A percentile compares a stretch with the other conserved stretches of the same genome.
These are phyloP conservation scores for Populus euphratica DNA, from an alignment of 345 rosid species.

Conservation along the genomic window DNA sequence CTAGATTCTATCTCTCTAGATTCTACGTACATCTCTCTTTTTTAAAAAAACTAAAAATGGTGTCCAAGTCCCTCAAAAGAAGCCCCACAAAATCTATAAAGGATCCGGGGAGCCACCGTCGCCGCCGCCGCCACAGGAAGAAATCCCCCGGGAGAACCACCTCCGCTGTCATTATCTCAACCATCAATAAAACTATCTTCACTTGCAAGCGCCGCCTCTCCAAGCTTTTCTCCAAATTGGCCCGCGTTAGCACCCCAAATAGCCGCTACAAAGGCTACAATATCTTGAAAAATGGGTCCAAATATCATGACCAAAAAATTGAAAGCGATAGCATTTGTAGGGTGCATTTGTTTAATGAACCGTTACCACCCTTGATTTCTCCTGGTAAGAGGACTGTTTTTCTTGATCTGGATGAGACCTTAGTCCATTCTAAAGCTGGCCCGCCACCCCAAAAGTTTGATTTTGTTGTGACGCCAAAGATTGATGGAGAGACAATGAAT, in stretches of 20 bases:
- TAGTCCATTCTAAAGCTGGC: slow-evolving; percentile 73
- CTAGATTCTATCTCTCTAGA: not conserved
- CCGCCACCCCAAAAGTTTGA: slow-evolving; percentile 59
- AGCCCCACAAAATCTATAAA: slow-evolving; percentile 46
- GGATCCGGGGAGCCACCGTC: slow-evolving; percentile 31
- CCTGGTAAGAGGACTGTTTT: slow-evolving; percentile 53
- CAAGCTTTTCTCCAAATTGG: slow-evolving; percentile 56
- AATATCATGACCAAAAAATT: not conserved
- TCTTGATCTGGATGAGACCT: slow-evolving; percentile 87
- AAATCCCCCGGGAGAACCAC: slow-evolving; percentile 33
- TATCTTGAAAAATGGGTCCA: slow-evolving; percentile 30
- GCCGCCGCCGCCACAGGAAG: slow-evolving; percentile 34
- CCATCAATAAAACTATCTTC: slow-evolving; percentile 59
- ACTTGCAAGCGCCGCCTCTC: slow-evolving; percentile 63
- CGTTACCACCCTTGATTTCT: slow-evolving; percentile 39
- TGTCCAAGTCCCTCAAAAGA: slow-evolving; percentile 44
- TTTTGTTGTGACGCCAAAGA: slow-evolving; percentile 59
- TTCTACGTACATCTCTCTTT: not conserved
- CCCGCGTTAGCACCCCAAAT: slow-evolving; percentile 40
- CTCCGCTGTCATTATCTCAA: slow-evolving; percentile 44
- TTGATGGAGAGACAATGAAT: slow-evolving; percentile 54
- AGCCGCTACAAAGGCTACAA: slow-evolving; percentile 50
- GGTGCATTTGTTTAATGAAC: slow-evolving; percentile 27
- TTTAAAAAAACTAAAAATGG: slow-evolving; percentile 39
- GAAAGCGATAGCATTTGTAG: slow-evolving; percentile 13